Base-by-base conservation (phyloP, 1,139 yeast genomes). In the Pichia norvegensis region DNA sequence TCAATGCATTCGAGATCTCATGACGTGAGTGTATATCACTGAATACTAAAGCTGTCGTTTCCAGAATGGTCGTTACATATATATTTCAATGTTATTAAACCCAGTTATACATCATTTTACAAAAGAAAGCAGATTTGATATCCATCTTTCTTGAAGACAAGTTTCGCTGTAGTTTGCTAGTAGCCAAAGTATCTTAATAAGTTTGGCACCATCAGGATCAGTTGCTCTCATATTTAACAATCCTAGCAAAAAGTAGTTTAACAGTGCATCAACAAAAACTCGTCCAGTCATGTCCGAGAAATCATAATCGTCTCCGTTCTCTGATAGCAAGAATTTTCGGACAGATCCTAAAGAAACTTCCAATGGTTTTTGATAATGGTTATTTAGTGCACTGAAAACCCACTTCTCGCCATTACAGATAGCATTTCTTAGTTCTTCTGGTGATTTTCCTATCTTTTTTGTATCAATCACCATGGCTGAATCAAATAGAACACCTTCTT, bases 61-160 rank as follows among this genome's bases (percentile, higher is more conserved):
- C n/a, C n/a, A n/a, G n/a, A n/a, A n/a, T n/a, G n/a, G n/a, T n/a
- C n/a, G n/a, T n/a, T n/a, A n/a, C n/a, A n/a, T n/a, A n/a, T n/a
- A n/a, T n/a, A n/a, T n/a, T n/a, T n/a, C n/a, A n/a, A n/a, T n/a
- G n/a, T n/a, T n/a, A n/a, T n/a, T n/a, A n/a, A n/a, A 27, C 31
- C 14, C 13, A 27, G 14, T 11, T 13, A 27, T 9, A 23, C 6
- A 5, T 27, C 31, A 27, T 13, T 23, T 29, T 55, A 56, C 7
- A 60, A 41, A 7, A 70, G 59, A 16, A 5, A 36, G 40, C 2
- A 48, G 29, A 13, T 38, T 25, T 10, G 17, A n/a, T 2, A 48
- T 11, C 54, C 54, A 52, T n/a, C 22, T 41, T 6, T 52, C 50
- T 33, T 43, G 36, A 3, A 43, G 36, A 6, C 37, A 38, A n/a